Base-by-base conservation (phyloP, 164 flowering plant species). In the Berberis vulgaris region DNA sequence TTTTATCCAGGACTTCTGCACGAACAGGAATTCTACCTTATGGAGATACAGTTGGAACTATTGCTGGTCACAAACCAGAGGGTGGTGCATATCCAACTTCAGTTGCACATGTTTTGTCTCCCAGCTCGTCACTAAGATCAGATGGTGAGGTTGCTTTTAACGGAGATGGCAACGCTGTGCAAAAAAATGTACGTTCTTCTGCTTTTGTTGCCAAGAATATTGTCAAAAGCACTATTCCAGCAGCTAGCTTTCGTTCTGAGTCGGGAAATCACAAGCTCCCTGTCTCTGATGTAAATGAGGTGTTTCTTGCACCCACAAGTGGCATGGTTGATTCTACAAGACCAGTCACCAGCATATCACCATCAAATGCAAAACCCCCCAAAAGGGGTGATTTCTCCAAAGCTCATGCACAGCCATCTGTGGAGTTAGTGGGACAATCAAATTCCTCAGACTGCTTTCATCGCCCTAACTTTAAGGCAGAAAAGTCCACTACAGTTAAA, bases 161-260 rank as follows among this genome's bases (percentile, higher is more conserved):
- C 59, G 67, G 69, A 7, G 41, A 60, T 54, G 80, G 53, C 41
- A 59, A 67, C 45, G 58, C 65, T 71, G 71, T 60, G 65, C 69
- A 74, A 39, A 65, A 72, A 3, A 11, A 52, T 7, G 3, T 52
- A 26, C 13, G n/a, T 7, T 52, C 54, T 10, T 52, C 54, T 9
- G 54, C 4, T 52, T 11, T 10, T 52, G 75, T 78, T 41, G 38
- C 82, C 4, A 90, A 91, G 57, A 88, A 87, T 49, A 72, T 85
- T 67, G 76, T 81, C 46, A 88, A 73, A 78, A 91, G 84, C 59
- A 88, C 96, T 53, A 74, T 85, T 71, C 84, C 85, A 42, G 91
- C 91, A 10, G 90, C 81, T 38, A 76, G 78, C 58, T 77, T 84
- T 65, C 64, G 87, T 44, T 81, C 90, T 39, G 94, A 94, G 68